Conservation (phyloP, 352 stramenopile species). For the Phytophthora litchii region DNA sequence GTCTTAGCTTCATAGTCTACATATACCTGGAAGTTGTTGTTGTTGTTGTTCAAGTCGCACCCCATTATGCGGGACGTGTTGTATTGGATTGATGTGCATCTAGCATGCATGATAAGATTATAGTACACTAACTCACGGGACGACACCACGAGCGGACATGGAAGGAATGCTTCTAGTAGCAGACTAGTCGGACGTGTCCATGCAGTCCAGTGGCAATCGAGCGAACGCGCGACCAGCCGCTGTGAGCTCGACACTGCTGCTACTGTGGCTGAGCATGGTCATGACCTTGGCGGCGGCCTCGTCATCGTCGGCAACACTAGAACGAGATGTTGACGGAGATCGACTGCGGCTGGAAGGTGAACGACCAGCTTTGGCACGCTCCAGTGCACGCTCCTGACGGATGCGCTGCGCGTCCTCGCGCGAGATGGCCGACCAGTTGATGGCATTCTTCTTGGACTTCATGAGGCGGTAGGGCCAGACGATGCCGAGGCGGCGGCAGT, state of each 20-base stretch:
- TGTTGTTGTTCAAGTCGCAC: not conserved
- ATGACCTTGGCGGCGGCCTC: slow-evolving; percentile 38
- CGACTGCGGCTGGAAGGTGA: slow-evolving; percentile 25
- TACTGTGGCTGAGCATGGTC: slow-evolving; percentile 25
- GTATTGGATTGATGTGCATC: slow-evolving; percentile 26
- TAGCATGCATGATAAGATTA: slow-evolving; percentile 26
- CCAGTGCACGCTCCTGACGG: slow-evolving; percentile 37
- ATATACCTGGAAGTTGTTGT: slow-evolving; percentile 3
- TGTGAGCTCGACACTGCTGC: slow-evolving; percentile 24
- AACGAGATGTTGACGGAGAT: slow-evolving; percentile 18
- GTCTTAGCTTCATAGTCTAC: too few species aligned
- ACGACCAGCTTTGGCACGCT: slow-evolving; percentile 38
- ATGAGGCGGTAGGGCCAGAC: slow-evolving; percentile 63
- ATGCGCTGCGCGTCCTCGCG: slow-evolving; percentile 44
- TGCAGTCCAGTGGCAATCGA: slow-evolving; percentile 43
- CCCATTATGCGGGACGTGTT: not conserved
- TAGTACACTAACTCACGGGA: slow-evolving; percentile 28
- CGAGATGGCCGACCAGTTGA: slow-evolving; percentile 42
- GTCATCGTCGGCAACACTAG: slow-evolving; percentile 19
- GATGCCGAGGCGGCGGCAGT: slow-evolving; percentile 62
- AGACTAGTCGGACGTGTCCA: slow-evolving; percentile 26
- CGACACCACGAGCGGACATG: slow-evolving; percentile 2
- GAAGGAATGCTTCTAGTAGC: slow-evolving; percentile 16
- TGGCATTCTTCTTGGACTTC: slow-evolving; percentile 55
- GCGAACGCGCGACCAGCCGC: slow-evolving; percentile 44